Evolutionary conservation across 805 yeast species (phyloP), one percentile per base, ranked within the genome.

Genomic region (Wickerhamomyces silvicola): DNA sequence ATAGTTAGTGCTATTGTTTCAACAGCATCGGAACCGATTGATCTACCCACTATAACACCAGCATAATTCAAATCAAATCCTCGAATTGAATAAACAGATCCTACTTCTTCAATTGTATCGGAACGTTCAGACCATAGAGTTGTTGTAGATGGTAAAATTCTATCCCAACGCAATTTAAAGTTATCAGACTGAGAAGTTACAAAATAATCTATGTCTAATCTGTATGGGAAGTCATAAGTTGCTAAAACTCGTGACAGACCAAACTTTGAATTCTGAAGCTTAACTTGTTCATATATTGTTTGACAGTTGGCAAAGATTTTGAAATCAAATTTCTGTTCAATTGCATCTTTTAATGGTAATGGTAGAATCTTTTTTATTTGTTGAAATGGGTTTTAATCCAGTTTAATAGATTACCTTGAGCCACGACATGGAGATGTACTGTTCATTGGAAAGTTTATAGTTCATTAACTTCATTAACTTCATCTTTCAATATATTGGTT

Each of bases 31-130:
- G 62, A 64, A 2, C 59, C 64, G 7, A 67, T 49, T 6, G 67
- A 60, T 32, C 67, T 53, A 2, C 72, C 72, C 10, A 67, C 32
- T 4, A 67, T 66, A 1, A 67, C 66, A 27, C 66, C 72, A 3
- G 70, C 69, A 40, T 62, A 67, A 39, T 66, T 66, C 34, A 67
- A 42, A 43, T 67, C 72, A 40, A 66, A 67, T 1, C 72, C 72
- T 45, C 66, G 72, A 14, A 67, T 51, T 0, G 72, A 66, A 33
- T 67, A 67, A 4, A 66, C 72, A 14, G 69, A 62, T 0, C 72
- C 72, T 24, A 66, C 70, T 42, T 66, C 71, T 19, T 64, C 66
- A 25, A 66, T 62, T 1, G 69, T 64, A 27, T 66, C 70, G 0
- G 51, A 49, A 23, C 71, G 42, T 41, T 66, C 72, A 32, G 68